A percentile compares a stretch with the other conserved stretches of the same genome.
Evolutionary conservation across 495 filamentous ascomycete genomes (phyloP).

Genomic region (Trypethelium eluteriae): DNA sequence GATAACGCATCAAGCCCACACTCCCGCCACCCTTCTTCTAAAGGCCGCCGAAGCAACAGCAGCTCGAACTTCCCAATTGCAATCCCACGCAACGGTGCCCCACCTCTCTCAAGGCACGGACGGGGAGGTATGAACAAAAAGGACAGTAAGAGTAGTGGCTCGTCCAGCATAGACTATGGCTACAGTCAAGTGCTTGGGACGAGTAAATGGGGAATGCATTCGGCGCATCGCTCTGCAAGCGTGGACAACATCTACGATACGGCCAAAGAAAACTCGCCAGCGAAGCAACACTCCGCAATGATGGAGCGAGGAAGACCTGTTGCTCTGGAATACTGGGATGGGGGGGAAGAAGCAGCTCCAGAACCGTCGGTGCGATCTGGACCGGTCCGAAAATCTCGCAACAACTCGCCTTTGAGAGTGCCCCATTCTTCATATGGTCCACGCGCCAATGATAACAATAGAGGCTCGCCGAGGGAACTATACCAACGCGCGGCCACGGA

Average conservation of each 20-base stretch:
- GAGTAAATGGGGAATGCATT: slow-evolving; percentile 45
- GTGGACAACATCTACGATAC: slow-evolving; percentile 57
- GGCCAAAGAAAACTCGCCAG: background rate
- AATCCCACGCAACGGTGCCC: background rate
- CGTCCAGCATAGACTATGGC: slow-evolving; percentile 61
- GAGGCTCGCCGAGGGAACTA: background rate
- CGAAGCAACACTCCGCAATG: slow-evolving; percentile 17
- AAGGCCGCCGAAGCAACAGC: slow-evolving; percentile 70
- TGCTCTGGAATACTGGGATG: slow-evolving; percentile 30
- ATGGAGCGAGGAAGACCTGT: slow-evolving; percentile 31
- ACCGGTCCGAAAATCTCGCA: slow-evolving; percentile 36
- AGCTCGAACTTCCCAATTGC: slow-evolving; percentile 61
- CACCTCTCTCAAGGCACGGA: background rate
- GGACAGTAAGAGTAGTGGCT: slow-evolving; percentile 66
- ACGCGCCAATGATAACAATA: slow-evolving; percentile 27
- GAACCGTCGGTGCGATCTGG: slow-evolving; percentile 80
- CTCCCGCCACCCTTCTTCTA: slow-evolving; percentile 49
- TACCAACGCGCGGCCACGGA: slow-evolving; percentile 46
- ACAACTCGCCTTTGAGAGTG: background rate
- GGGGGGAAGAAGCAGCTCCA: slow-evolving; percentile 75
- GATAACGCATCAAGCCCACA: slow-evolving; percentile 57
- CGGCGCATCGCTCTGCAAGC: slow-evolving; percentile 63
- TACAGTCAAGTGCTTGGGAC: slow-evolving; percentile 47
- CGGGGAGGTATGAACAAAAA: slow-evolving; percentile 40
- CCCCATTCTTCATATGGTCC: slow-evolving; percentile 8